phyloP scores from a whole-genome alignment of 441 rosid genomes.

The Jatropha podagrica region DNA sequence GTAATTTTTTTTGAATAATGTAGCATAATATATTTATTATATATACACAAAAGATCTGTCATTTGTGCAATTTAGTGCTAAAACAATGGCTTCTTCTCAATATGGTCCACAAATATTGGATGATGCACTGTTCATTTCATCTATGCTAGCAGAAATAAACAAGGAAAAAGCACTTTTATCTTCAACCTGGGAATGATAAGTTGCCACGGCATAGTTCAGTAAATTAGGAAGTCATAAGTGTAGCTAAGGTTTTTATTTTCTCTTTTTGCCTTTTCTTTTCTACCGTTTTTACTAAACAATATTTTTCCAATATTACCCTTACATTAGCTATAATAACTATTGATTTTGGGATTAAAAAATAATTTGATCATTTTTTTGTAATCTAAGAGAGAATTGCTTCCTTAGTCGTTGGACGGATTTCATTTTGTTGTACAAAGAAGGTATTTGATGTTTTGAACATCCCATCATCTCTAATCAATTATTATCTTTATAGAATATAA shows the following conservation, averaged over 20 bases:
- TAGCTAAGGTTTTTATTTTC: no score
- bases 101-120: not conserved
- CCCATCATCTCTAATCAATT: not conserved
- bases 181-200: not conserved
- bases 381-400: not conserved
- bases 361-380: no score
- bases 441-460: not conserved
- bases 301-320: no score
- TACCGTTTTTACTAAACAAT: no score
- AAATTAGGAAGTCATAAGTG: not conserved
- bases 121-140: not conserved
- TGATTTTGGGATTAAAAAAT: no score
- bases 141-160: slow-evolving; percentile 4
- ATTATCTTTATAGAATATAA: not conserved
- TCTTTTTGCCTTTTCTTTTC: no score
- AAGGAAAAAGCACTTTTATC: slow-evolving; percentile 17
- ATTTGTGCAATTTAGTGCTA: not conserved
- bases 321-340: no score
- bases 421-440: not conserved
- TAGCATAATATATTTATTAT: no score
- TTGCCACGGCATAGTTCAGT: slow-evolving; percentile 15
- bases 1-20: no score
- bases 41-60: no score
- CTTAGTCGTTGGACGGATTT: not conserved
- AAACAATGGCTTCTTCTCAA: not conserved